Percentiles rank a stretch among this genome's conserved stretches.
Evolutionary conservation across 2,329 filamentous ascomycete genomes (phyloP).

Genomic region (Camptophora hylomeconis): DNA sequence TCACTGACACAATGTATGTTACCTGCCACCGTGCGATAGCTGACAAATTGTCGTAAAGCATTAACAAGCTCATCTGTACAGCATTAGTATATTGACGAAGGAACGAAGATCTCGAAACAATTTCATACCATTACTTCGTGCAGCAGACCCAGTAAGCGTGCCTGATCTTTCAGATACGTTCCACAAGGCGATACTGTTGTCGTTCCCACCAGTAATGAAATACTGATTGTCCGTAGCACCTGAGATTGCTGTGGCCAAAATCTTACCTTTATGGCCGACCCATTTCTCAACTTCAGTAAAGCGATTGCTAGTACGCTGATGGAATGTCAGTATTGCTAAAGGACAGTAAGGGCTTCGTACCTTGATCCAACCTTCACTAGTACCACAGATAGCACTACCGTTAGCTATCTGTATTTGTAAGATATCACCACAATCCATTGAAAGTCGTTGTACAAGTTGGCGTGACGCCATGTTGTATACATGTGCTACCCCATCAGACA

Average conservation of each 20-base stretch:
- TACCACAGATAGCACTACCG: constrained; percentile 74
- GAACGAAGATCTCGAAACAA: too few species aligned
- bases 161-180: constrained; percentile 36
- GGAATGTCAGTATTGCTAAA: constrained; percentile 10
- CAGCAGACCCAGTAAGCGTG: constrained; percentile 12
- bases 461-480: constrained; percentile 94
- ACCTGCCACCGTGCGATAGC: constrained; percentile 84
- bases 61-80: constrained; percentile 51
- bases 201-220: constrained; percentile 90
- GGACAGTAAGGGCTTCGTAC: constrained; percentile 35
- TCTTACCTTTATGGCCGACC: constrained; percentile 74
- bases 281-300: constrained; percentile 69
- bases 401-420: constrained; percentile 38
- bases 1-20: constrained; percentile 77
- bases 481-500: constrained; percentile 76
- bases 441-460: constrained; percentile 73
- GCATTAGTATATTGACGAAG: too few species aligned
- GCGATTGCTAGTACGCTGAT: constrained; percentile 60
- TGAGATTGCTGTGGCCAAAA: constrained; percentile 70
- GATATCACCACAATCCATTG: constrained; percentile 70
- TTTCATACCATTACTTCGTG: constrained; percentile 43
- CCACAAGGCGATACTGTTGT: constrained; percentile 83
- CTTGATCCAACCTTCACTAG: constrained; percentile 75
- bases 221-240: constrained; percentile 59
- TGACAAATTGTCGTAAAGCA: constrained; percentile 72